phyloP scores from a whole-genome alignment of 257 asterid species.

The Solanum clarkiae region DNA sequence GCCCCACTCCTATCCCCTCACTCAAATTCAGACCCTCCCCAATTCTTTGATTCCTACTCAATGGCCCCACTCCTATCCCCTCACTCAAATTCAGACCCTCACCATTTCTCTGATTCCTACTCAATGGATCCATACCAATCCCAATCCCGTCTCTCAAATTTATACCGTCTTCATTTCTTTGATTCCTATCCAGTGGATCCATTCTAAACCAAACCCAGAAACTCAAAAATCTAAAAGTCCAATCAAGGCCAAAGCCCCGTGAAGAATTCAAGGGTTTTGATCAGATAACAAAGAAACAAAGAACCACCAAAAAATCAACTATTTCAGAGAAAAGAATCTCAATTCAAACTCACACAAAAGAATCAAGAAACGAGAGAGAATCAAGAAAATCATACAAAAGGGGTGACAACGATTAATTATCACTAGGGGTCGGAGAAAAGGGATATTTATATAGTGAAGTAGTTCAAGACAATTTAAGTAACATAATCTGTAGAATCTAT shows the following conservation, averaged over 20 bases:
- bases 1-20: not conserved
- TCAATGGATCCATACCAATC: slow-evolving; percentile 22
- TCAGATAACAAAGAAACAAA: not conserved
- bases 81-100: not conserved
- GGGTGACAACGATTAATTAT: not conserved
- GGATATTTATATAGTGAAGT: not conserved
- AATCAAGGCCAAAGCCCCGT: not conserved
- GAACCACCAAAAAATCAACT: not conserved
- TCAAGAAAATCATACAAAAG: not conserved
- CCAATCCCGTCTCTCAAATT: not conserved
- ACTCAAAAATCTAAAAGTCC: not conserved
- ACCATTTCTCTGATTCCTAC: not conserved
- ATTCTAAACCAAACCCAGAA: not conserved
- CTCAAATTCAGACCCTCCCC: not conserved
- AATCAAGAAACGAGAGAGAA: not conserved
- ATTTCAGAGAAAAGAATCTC: not conserved
- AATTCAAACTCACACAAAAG: not conserved
- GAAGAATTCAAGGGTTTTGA: not conserved
- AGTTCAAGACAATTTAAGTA: not conserved
- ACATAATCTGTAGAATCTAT: not conserved
- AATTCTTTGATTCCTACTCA: not conserved
- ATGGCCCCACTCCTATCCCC: slow-evolving; percentile 16
- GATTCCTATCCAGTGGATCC: not conserved
- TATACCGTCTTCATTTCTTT: not conserved
- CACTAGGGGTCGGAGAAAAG: not conserved